Percentiles rank a stretch among this genome's conserved stretches.
Evolutionary conservation across 495 filamentous ascomycete species (phyloP).

Genomic region (Aspergillus mulundensis): DNA sequence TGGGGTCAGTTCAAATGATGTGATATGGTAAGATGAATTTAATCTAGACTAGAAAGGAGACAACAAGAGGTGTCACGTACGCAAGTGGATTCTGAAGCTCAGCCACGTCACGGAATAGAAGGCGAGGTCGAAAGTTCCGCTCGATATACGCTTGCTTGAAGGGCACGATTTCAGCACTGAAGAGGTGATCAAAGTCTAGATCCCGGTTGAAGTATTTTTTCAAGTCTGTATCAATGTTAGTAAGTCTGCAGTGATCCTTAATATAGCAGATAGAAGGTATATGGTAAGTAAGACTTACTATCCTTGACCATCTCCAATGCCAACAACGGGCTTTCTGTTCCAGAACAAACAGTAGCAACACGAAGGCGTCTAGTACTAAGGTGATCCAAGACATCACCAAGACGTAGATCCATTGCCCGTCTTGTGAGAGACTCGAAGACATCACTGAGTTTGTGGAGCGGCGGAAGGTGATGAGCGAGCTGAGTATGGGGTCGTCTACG

Average conservation of each 20-base stretch:
- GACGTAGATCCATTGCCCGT: slow-evolving; percentile 33
- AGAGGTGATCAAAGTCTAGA: slow-evolving; percentile 58
- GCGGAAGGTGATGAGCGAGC: slow-evolving; percentile 35
- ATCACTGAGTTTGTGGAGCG: slow-evolving; percentile 42
- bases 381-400: slow-evolving; percentile 32
- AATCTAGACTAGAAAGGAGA: not conserved
- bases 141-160: slow-evolving; percentile 81
- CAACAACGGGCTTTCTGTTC: slow-evolving; percentile 74
- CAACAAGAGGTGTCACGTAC: slow-evolving; percentile 39
- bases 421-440: slow-evolving; percentile 48
- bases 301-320: slow-evolving; percentile 52
- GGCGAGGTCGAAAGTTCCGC: slow-evolving; percentile 60
- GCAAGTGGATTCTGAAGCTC: slow-evolving; percentile 54
- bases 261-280: not conserved
- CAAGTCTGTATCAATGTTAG: slow-evolving; percentile 21
- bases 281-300: slow-evolving; percentile 27
- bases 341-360: slow-evolving; percentile 77
- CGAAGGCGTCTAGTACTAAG: slow-evolving; percentile 45
- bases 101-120: slow-evolving; percentile 66
- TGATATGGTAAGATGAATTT: not conserved
- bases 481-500: slow-evolving; percentile 8
- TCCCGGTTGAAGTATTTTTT: slow-evolving; percentile 16
- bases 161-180: slow-evolving; percentile 74
- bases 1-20: not conserved
- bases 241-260: not conserved